phyloP scores from a whole-genome alignment of 768 basidiomycete genomes.

The Mycena metata region DNA sequence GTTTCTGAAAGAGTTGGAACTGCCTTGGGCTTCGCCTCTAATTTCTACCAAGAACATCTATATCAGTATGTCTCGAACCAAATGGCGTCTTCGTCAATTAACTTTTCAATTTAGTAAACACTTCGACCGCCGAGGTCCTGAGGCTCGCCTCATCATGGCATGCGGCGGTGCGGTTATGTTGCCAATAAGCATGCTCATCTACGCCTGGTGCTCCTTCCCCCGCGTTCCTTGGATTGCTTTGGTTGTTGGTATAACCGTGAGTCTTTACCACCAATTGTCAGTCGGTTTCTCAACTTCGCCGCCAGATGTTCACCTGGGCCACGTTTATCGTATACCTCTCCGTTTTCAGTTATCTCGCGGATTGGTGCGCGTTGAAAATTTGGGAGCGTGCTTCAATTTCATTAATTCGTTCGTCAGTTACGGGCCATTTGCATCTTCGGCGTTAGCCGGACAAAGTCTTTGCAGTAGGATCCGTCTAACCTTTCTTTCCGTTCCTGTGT shows the following conservation, averaged over 20 bases:
- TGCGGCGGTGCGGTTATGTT: slow-evolving; percentile 63
- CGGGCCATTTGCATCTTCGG: slow-evolving; percentile 70
- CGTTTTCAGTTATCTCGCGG: slow-evolving; percentile 69
- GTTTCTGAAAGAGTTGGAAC: slow-evolving; percentile 57
- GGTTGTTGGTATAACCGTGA: slow-evolving; percentile 61
- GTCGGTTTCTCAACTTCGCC: background rate
- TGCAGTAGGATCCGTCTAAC: slow-evolving; percentile 55
- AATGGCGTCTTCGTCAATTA: background rate
- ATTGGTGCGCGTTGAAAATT: slow-evolving; percentile 57
- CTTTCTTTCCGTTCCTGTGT: background rate
- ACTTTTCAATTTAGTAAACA: slow-evolving; percentile 41
- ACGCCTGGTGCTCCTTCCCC: slow-evolving; percentile 71
- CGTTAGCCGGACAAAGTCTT: slow-evolving; percentile 72
- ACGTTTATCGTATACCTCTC: slow-evolving; percentile 67
- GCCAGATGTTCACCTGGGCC: slow-evolving; percentile 61
- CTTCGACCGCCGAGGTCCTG: slow-evolving; percentile 48
- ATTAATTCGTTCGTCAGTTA: slow-evolving; percentile 46
- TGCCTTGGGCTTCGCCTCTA: slow-evolving; percentile 57
- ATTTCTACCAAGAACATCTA: slow-evolving; percentile 59
- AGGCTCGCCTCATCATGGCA: slow-evolving; percentile 68
- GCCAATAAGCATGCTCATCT: slow-evolving; percentile 74
- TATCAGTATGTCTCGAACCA: slow-evolving; percentile 54
- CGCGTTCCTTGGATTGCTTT: slow-evolving; percentile 70
- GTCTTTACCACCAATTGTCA: slow-evolving; percentile 9
- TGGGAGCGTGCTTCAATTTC: background rate